phyloP scores from a whole-genome alignment of 352 stramenopile species.

The Phytophthora agathidicida region DNA sequence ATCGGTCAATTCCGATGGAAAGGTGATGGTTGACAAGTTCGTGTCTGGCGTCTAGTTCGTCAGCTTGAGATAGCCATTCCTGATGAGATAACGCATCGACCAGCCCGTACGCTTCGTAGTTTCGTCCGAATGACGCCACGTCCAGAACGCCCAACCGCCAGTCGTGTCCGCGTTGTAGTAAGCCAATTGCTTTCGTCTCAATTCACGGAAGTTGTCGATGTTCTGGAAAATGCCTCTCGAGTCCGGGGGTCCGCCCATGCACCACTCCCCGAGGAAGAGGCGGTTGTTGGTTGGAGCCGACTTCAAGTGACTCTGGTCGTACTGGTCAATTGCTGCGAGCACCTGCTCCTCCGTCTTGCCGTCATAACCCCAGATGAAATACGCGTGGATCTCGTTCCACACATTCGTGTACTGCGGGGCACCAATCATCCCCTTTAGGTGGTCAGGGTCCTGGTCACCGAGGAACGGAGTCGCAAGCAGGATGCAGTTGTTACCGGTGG shows the following conservation, averaged over 20 bases:
- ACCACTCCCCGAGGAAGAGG: constrained; percentile 63
- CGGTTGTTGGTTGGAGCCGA: not conserved
- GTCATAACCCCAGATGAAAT: constrained; percentile 55
- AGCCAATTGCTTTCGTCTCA: constrained; percentile 33
- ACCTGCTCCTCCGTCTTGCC: constrained; percentile 24
- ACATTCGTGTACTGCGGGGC: constrained; percentile 49
- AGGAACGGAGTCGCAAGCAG: constrained; percentile 42
- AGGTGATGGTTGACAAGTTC: too few relatives aligned
- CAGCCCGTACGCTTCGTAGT: constrained; percentile 38
- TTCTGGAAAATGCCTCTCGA: constrained; percentile 32
- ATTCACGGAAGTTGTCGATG: constrained; percentile 20
- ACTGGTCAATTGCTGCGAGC: constrained; percentile 18
- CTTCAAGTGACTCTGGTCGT: constrained; percentile 17
- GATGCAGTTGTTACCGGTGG: constrained; percentile 45
- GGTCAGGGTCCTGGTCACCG: constrained; percentile 28
- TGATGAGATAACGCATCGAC: constrained; percentile 38
- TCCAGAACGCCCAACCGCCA: constrained; percentile 50
- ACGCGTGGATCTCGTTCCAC: constrained; percentile 64
- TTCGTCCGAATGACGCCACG: constrained; percentile 52
- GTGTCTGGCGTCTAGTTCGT: too few relatives aligned
- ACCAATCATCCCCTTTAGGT: constrained; percentile 33
- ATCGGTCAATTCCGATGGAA: too few relatives aligned
- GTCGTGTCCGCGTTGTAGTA: constrained; percentile 19
- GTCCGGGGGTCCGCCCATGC: constrained; percentile 33
- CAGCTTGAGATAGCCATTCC: constrained; percentile 23